These are phyloP conservation scores for Carex myosuroides DNA, from an alignment of 176 grass and related monocot species.

Conservation along the genomic window DNA sequence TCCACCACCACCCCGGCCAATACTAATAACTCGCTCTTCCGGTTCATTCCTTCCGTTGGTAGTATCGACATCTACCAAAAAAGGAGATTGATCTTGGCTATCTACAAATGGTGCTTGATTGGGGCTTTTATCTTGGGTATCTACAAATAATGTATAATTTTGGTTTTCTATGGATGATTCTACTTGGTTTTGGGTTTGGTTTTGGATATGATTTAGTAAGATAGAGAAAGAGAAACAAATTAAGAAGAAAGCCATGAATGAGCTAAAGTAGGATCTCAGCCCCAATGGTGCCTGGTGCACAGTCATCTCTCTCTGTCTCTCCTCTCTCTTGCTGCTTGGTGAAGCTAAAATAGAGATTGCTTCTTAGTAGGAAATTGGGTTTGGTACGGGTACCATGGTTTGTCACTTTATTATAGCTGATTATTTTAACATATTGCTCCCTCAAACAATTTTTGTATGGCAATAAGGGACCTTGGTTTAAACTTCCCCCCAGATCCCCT, in stretches of 20 bases:
- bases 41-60: neutral
- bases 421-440: neutral
- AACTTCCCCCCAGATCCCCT: neutral
- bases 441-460: neutral
- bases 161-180: neutral
- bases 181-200: slow-evolving; percentile 21
- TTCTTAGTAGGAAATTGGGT: neutral
- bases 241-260: slow-evolving; percentile 59
- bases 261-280: slow-evolving; percentile 32
- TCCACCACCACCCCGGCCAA: neutral
- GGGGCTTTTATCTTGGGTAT: neutral
- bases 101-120: neutral
- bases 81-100: neutral
- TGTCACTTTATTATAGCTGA: neutral
- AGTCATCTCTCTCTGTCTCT: slow-evolving; percentile 33
- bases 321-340: slow-evolving; percentile 3
- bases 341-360: slow-evolving; percentile 2
- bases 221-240: slow-evolving; percentile 34
- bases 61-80: neutral
- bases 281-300: slow-evolving; percentile 25
- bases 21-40: neutral
- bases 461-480: neutral
- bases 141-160: neutral
- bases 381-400: neutral
- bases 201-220: slow-evolving; percentile 26